Base-by-base conservation (phyloP, 768 basidiomycete genomes). In the Leucosporidium creatinivorum region DNA sequence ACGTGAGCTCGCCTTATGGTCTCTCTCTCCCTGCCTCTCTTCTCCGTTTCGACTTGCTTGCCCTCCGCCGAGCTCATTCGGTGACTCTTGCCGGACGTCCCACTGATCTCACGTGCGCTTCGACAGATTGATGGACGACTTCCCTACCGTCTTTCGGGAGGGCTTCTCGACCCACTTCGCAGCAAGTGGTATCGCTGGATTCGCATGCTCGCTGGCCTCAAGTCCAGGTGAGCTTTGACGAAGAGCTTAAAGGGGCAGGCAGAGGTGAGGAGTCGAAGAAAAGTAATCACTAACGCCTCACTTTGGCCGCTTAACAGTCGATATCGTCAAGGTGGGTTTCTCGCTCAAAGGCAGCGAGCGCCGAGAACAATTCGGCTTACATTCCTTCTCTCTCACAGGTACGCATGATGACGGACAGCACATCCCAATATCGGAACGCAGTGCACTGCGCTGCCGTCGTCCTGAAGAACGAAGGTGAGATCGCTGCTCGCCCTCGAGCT, bases 321-420 rank as follows among this genome's bases (percentile, higher is more conserved):
- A 70, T 55, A 67, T 68, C 9, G 28, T 71, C 58, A 72, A 72
- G 54, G 70, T 66, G 61, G 19, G 64, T 31, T 23, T 26, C 52
- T n/a, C 26, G 39, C 17, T 54, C 26, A n/a, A 4, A 6, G 5
- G 17, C n/a, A 21, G 10, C 5, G 19, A 9, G 7, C 33, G 33
- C 18, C 36, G 25, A 4, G 9, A 15, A 33, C 33, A 10, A 33
- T 33, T 33, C 33, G 10, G 6, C 57, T 58, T 3, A 58, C 18
- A 6, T 23, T 25, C 30, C 2, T 13, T 26, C 10, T 26, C n/a
- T 8, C 6, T 2, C 39, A 10, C 69, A 75, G 66, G 74, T 75
- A 2, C 69, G 75, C 5, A 66, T 76, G 44, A 76, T 76, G 75
- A 69, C 70, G 23, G 75, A 76, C 60, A 64, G 36, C 30, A 67